A percentile compares a stretch with the other conserved stretches of the same genome.
phyloP scores from a whole-genome alignment of 371 early-diverging fungal species.

The Actinomucor elegans region DNA sequence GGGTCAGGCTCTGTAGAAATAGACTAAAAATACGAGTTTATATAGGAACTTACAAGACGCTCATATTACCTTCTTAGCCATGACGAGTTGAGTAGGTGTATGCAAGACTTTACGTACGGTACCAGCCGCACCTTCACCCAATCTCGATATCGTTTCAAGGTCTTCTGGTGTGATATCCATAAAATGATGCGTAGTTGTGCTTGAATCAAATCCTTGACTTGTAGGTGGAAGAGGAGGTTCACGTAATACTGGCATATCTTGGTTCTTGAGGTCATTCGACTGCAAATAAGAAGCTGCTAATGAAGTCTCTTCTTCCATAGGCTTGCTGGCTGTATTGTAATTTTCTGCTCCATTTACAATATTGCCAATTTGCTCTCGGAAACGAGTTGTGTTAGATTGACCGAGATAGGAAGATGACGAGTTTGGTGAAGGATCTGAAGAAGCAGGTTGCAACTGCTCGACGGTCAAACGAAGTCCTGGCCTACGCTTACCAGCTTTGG shows the following conservation, averaged over 20 bases:
- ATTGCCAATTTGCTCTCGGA: slow-evolving; percentile 40
- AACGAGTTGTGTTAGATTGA: slow-evolving; percentile 19
- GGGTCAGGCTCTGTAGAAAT: slow-evolving; percentile 71
- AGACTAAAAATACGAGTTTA: slow-evolving; percentile 55
- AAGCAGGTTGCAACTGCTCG: slow-evolving; percentile 21
- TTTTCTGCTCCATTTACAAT: slow-evolving; percentile 32
- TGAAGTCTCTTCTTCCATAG: slow-evolving; percentile 23
- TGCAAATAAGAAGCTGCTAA: slow-evolving; percentile 27
- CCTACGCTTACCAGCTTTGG: slow-evolving; percentile 27
- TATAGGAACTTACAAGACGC: too few relatives aligned
- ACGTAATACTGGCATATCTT: slow-evolving; percentile 29
- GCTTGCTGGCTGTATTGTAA: slow-evolving; percentile 14
- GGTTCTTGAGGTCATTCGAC: slow-evolving; percentile 6
- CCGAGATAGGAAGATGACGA: slow-evolving; percentile 8
- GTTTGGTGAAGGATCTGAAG: slow-evolving; percentile 18
- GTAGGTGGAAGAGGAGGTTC: slow-evolving; percentile 40
- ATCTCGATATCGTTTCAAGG: slow-evolving; percentile 59
- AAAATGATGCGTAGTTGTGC: slow-evolving; percentile 20
- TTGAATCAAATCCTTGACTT: slow-evolving; percentile 4
- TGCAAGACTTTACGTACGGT: slow-evolving; percentile 88
- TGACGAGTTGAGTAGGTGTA: slow-evolving; percentile 73
- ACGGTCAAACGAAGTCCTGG: slow-evolving; percentile 27
- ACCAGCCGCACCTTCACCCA: slow-evolving; percentile 95
- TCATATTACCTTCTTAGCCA: slow-evolving; percentile 94
- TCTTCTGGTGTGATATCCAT: slow-evolving; percentile 59